Evolutionary conservation across 805 yeast species (phyloP).

Genomic region (Starmerella tilneyi): DNA sequence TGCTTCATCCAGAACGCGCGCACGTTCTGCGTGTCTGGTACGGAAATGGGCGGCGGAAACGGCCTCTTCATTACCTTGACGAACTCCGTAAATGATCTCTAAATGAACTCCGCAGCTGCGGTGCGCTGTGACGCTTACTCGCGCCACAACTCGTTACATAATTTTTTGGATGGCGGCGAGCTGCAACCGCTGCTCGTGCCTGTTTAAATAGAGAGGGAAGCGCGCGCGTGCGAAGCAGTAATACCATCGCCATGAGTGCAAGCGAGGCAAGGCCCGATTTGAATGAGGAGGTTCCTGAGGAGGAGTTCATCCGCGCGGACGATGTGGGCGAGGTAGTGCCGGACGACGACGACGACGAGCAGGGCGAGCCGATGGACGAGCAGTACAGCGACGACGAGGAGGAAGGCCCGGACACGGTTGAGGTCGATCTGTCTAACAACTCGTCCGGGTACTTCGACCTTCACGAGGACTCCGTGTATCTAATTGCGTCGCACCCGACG

Average conservation of each 20-base stretch:
- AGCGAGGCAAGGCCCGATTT: not conserved
- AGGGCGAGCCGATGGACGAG: conserved; percentile 28
- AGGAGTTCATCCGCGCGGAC: conserved; percentile 21
- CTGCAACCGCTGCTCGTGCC: no score
- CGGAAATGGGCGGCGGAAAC: not conserved
- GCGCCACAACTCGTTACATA: conserved; percentile 7
- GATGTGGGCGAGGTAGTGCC: conserved; percentile 30
- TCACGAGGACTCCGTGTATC: conserved; percentile 79
- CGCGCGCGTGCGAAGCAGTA: no score
- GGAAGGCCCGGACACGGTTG: conserved; percentile 42
- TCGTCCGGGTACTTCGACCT: conserved; percentile 81
- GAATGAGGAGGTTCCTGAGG: not conserved
- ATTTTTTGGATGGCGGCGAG: not conserved
- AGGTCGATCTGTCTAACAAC: conserved; percentile 81
- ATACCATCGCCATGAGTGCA: no score
- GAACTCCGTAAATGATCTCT: no score
- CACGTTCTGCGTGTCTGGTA: not conserved
- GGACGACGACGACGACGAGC: conserved; percentile 29
- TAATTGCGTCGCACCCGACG: conserved; percentile 71
- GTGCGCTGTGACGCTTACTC: not conserved
- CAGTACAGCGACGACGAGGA: conserved; percentile 29
- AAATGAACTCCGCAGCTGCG: not conserved
- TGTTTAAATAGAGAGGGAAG: no score
- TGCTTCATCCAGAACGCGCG: conserved; percentile 17
- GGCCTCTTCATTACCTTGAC: not conserved